Base-by-base conservation (phyloP, 805 yeast genomes). In the Lachancea cidri region DNA sequence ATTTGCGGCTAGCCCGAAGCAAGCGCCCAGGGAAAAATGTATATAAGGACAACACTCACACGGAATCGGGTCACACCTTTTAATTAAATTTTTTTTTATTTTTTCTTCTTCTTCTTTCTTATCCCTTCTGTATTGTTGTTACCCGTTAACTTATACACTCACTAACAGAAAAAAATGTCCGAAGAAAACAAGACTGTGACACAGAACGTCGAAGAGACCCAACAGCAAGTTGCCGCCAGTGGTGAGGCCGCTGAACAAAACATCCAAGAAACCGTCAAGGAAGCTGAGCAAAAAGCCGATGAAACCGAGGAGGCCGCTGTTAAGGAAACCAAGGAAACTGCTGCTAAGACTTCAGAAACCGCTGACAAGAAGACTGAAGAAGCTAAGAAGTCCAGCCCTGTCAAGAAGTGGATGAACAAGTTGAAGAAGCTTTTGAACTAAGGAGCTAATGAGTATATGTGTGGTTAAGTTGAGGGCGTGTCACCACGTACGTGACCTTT, bases 341-440 rank as follows among this genome's bases (percentile, higher is more conserved):
- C 16, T 17, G 39, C 20, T 14, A 30, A 33, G 18, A 43, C 32
- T 6, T 14, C n/a, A 6, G 35, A 17, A 16, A 32, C 19, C 35
- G 22, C 32, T 17, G 39, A 35, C 30, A 27, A 25, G 32, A 17
- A 15, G 27, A 5, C 29, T 18, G 43, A n/a, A 18, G 33, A 32
- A 29, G 34, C 33, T 36, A 27, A 42, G 42, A 22, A 22, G 27
- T 7, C 27, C 27, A 22, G 27, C 27, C 27, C 27, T 7, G 27
- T 38, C 24, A 47, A 49, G 44, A 42, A 43, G 27, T 29, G 36
- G 25, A 29, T 41, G 35, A 32, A 36, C 34, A 49, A 49, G 45
- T 32, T 45, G 29, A 49, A 47, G 45, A 47, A 47, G 34, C 36
- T 49, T 24, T 39, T 46, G 33, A 36, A 39, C 38, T 44, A 32